phyloP scores from a whole-genome alignment of 805 yeast species.

The Kodamaea nitidulidarum region DNA sequence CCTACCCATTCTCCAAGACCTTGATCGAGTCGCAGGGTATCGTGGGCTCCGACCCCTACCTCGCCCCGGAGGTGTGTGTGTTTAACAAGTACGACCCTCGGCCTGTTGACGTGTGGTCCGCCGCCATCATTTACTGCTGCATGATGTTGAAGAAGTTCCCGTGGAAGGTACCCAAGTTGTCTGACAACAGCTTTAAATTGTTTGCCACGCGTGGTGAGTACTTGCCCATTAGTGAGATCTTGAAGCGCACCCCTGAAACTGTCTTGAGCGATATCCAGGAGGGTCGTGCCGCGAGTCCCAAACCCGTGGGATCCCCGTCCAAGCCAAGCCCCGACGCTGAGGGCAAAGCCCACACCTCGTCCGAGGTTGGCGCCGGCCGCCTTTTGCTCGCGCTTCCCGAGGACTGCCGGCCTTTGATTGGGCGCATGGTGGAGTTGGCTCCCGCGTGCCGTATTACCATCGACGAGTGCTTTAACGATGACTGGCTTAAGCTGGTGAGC shows the following conservation, averaged over 20 bases:
- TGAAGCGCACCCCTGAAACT: constrained; percentile 48
- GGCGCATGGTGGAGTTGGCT: constrained; percentile 77
- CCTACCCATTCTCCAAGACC: constrained; percentile 75
- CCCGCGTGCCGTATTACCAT: constrained; percentile 83
- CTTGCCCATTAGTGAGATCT: constrained; percentile 55
- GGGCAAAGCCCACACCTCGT: constrained; percentile 56
- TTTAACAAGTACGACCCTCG: constrained; percentile 83
- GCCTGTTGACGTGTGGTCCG: constrained; percentile 93
- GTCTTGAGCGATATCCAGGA: constrained; percentile 13
- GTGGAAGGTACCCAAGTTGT: constrained; percentile 84
- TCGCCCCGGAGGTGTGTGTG: constrained; percentile 89
- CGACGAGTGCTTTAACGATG: constrained; percentile 71
- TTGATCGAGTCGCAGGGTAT: constrained; percentile 77
- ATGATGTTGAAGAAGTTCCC: constrained; percentile 91
- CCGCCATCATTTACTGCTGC: constrained; percentile 86
- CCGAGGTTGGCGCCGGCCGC: constrained; percentile 67
- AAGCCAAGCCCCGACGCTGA: constrained; percentile 14
- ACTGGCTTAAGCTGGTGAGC: constrained; percentile 59
- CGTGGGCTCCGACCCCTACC: constrained; percentile 84
- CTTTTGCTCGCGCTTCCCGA: constrained; percentile 66
- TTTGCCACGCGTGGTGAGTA: constrained; percentile 72
- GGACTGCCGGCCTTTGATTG: constrained; percentile 62
- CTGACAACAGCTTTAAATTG: constrained; percentile 78
- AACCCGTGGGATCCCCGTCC: constrained; percentile 15
- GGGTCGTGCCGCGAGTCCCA: constrained; percentile 14